Base-by-base conservation (phyloP, 2,329 filamentous ascomycete species). In the Paecilomyces formosus region DNA sequence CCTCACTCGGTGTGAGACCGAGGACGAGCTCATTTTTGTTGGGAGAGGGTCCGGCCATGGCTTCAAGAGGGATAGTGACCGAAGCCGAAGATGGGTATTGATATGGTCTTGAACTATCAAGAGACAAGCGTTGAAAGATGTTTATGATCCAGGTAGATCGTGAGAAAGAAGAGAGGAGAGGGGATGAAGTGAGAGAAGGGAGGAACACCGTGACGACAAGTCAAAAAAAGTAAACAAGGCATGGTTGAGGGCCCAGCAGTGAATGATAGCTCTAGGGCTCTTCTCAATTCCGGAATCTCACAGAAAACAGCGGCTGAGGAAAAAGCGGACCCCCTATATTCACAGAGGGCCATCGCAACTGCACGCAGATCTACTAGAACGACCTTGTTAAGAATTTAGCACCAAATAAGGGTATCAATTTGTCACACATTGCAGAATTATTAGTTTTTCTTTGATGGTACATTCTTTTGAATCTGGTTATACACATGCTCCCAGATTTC, bases 401-500 rank as follows among this genome's bases (percentile, higher is more conserved):
- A 58, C 22, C 13, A 18, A 39, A 55, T 53, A 54, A 35, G 35
- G 31, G 52, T 54, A 28, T 53, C 28, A 28, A n/a, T 18, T 53
- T 24, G 31, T 56, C 35, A 18, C 18, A 45, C 39, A 45, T 45
- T 45, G 50, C 50, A 52, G 15, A 15, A 28, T 52, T 52, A 22
- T 24, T 52, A 24, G 11, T 28, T 52, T 22, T 24, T 61, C 57
- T 55, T 62, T n/a, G 52, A 52, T 49, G 26, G 49, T 21, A 55
- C 57, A 55, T 62, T 66, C 39, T 55, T 67, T 55, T 71, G 74
- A 33, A 79, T 75, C 56, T 72, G 68, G 57, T 70, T 68, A 61
- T 73, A 78, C 30, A 79, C 73, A 59, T 70, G 65, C 35, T 72
- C 71, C 77, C 77, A 79, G 22, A 76, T 61, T 49, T 77, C 75